Evolutionary conservation across 2,329 filamentous ascomycete species (phyloP).

Genomic region (Claviceps sorghi): DNA sequence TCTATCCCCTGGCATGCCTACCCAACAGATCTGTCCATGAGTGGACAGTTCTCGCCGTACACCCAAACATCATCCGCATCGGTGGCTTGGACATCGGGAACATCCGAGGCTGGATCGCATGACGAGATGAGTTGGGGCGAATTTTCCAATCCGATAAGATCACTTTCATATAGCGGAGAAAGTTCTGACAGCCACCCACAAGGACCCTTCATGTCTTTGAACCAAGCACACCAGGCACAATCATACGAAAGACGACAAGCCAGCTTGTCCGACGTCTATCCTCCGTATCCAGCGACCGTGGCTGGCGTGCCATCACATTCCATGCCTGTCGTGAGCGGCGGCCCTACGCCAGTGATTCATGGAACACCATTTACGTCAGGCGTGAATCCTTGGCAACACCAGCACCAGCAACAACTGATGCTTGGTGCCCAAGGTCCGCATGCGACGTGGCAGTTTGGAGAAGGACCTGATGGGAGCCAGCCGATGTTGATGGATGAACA

Average conservation of each 20-base stretch:
- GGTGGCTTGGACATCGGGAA: constrained; percentile 26
- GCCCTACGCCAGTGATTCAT: constrained; percentile 20
- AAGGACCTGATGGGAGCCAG: constrained; percentile 8
- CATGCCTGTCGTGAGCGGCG: constrained; percentile 17
- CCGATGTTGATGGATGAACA: constrained; percentile 8
- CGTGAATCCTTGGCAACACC: constrained; percentile 30
- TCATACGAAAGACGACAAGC: constrained; percentile 30
- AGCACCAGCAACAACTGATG: constrained; percentile 26
- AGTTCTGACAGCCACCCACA: constrained; percentile 20
- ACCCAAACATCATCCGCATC: constrained; percentile 25
- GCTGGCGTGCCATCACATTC: constrained; percentile 21
- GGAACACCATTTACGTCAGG: constrained; percentile 14
- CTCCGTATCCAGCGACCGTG: constrained; percentile 23
- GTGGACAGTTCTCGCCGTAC: constrained; percentile 36
- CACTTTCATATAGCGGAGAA: constrained; percentile 35
- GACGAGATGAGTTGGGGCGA: constrained; percentile 31
- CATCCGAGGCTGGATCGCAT: constrained; percentile 23
- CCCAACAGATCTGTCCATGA: constrained; percentile 34
- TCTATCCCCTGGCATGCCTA: constrained; percentile 34
- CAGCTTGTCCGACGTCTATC: constrained; percentile 29
- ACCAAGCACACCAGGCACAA: constrained; percentile 21
- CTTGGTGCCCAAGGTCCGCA: constrained; percentile 3
- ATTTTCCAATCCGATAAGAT: constrained; percentile 28
- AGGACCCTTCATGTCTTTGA: constrained; percentile 25
- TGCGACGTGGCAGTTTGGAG: constrained; percentile 23